Base-by-base conservation (phyloP, 352 stramenopile species). In the Phytophthora quininea region DNA sequence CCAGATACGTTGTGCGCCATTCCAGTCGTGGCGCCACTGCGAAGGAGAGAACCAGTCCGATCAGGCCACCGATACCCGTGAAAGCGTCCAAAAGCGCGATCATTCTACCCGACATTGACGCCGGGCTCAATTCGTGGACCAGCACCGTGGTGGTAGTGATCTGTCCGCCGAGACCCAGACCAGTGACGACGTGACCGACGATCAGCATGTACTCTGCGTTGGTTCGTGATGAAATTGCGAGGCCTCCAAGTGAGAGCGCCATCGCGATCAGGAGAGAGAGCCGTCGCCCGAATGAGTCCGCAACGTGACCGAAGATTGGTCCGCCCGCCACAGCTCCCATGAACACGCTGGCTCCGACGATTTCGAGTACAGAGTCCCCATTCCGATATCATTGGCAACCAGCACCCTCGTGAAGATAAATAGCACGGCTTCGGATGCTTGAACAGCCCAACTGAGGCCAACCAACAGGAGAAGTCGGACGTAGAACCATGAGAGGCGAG, bases 21-120 rank as follows among this genome's bases (percentile, higher is more conserved):
- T 56, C 58, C 35, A 84, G 33, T 30, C 45, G 40, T 31, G 73
- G 74, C 2, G 62, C 74, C 6, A 78, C 48, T 2, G 51, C 67
- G 45, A 62, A 76, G 3, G 72, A 71, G 7, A 86, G 66, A n/a
- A 46, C 29, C 24, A 82, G 31, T 9, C 74, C 77, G 7, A 75
- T 2, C 29, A 80, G 66, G n/a, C 63, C 64, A 10, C 77, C 77
- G 30, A 80, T 33, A 29, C 74, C 73, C 1, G 68, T 73, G 45
- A 83, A 82, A n/a, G 67, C 73, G 9, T 83, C 68, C 1, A 86
- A 53, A 8, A 84, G 46, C n/a, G 75, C 66, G 15, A 82, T 46
- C 12, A 77, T 40, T 4, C 73, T 64, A n/a, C 72, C 69, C 38
- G 49, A 65, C 32, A 69, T 79, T 31, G 54, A 60, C 4, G 19